phyloP scores from a whole-genome alignment of 352 stramenopile species.

The Paralagenidium karlingii region DNA sequence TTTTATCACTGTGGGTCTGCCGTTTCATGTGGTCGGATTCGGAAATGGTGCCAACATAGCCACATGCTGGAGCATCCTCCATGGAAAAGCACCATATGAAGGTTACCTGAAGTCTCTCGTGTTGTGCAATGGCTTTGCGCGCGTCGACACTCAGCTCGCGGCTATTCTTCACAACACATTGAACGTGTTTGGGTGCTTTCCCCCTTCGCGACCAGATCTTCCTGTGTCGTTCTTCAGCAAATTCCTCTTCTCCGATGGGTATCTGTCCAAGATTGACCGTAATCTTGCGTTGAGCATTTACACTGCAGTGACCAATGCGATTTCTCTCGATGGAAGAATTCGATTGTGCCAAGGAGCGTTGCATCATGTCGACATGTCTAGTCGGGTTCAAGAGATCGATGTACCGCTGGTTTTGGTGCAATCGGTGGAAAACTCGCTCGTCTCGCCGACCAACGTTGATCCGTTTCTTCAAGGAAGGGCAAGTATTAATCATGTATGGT shows the following conservation, averaged over 20 bases:
- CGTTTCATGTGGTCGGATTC: slow-evolving; percentile 84
- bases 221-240: slow-evolving; percentile 82
- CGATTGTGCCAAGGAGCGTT: slow-evolving; percentile 69
- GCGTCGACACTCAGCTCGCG: slow-evolving; percentile 60
- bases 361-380: slow-evolving; percentile 51
- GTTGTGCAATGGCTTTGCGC: slow-evolving; percentile 78
- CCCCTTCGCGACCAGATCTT: slow-evolving; percentile 66
- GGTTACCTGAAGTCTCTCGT: slow-evolving; percentile 54
- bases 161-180: slow-evolving; percentile 67
- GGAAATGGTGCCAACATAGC: slow-evolving; percentile 84
- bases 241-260: slow-evolving; percentile 88
- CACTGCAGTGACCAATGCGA: slow-evolving; percentile 86
- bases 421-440: slow-evolving; percentile 80
- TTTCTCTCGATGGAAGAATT: slow-evolving; percentile 81
- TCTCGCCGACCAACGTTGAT: slow-evolving; percentile 84
- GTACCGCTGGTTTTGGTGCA: slow-evolving; percentile 80
- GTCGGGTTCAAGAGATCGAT: slow-evolving; percentile 32
- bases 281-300: slow-evolving; percentile 89
- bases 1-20: slow-evolving; percentile 50
- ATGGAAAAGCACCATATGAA: slow-evolving; percentile 23
- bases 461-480: slow-evolving; percentile 76
- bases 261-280: slow-evolving; percentile 68
- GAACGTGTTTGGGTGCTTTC: slow-evolving; percentile 77
- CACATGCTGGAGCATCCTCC: slow-evolving; percentile 40
- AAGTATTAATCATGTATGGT: slow-evolving; percentile 59